Percentiles rank a stretch among this genome's conserved stretches.
phyloP scores from a whole-genome alignment of 2,329 filamentous ascomycete species.

The Fusarium nodosum region DNA sequence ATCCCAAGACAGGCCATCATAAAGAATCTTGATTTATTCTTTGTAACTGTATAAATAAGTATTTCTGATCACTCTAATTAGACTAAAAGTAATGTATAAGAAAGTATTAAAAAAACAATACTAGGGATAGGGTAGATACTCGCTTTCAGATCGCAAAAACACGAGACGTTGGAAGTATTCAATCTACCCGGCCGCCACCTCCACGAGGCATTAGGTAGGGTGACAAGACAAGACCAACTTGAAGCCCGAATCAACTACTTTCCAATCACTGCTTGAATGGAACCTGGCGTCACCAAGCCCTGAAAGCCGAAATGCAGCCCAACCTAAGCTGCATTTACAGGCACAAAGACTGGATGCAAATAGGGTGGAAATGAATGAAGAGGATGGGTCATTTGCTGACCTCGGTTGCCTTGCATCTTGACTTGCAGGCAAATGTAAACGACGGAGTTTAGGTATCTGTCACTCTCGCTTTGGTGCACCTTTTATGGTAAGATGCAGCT shows the following conservation, averaged over 20 bases:
- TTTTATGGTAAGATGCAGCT: slow-evolving; percentile 3
- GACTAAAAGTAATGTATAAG: neutral
- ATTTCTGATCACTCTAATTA: neutral
- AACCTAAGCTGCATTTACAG: slow-evolving; percentile 44
- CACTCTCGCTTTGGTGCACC: slow-evolving; percentile 13
- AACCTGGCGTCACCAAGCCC: slow-evolving; percentile 24
- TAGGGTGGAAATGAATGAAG: slow-evolving; percentile 19
- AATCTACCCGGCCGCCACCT: slow-evolving; percentile 29
- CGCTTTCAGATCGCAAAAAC: neutral
- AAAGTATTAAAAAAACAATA: neutral
- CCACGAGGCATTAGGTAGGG: slow-evolving; percentile 15
- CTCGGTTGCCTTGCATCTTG: slow-evolving; percentile 21
- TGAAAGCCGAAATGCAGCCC: slow-evolving; percentile 41
- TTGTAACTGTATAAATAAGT: neutral
- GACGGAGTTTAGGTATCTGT: slow-evolving; percentile 2
- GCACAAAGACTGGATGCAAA: slow-evolving; percentile 21
- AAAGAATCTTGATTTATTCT: neutral
- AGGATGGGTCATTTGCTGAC: slow-evolving; percentile 9
- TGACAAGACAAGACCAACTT: slow-evolving; percentile 21
- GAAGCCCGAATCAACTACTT: slow-evolving; percentile 30
- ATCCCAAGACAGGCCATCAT: neutral
- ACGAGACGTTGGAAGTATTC: slow-evolving; percentile 8
- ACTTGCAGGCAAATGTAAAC: slow-evolving; percentile 23
- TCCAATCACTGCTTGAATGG: slow-evolving; percentile 38
- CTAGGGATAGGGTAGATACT: neutral